These are phyloP conservation scores for Vigna nakashimae DNA, from an alignment of 306 rosid genomes.

Conservation along the genomic window DNA sequence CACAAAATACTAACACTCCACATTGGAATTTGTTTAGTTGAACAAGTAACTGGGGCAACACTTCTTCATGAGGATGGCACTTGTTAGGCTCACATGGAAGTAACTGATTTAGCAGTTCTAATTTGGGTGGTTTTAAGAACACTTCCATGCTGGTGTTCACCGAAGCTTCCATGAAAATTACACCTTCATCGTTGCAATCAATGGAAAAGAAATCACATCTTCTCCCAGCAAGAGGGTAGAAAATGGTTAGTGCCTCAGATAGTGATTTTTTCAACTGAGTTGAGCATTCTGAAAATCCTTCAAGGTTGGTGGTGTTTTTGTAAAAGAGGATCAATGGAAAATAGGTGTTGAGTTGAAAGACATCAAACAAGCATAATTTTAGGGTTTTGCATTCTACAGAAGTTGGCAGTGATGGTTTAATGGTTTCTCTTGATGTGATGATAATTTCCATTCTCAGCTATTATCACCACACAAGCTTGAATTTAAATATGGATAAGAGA, in stretches of 20 bases:
- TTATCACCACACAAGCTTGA: neutral
- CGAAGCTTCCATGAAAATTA: slow-evolving; percentile 50
- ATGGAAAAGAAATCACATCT: slow-evolving; percentile 42
- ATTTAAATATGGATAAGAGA: neutral
- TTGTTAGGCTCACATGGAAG: slow-evolving; percentile 56
- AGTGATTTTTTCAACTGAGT: slow-evolving; percentile 52
- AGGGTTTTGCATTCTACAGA: slow-evolving; percentile 21
- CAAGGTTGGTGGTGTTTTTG: too few relatives aligned
- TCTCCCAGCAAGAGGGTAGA: slow-evolving; percentile 62
- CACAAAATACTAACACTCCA: too few relatives aligned
- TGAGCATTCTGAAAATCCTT: slow-evolving; percentile 29
- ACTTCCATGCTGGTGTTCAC: slow-evolving; percentile 49
- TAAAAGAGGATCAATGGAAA: slow-evolving; percentile 30
- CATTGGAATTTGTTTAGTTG: slow-evolving; percentile 64
- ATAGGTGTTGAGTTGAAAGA: slow-evolving; percentile 48
- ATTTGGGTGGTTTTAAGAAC: slow-evolving; percentile 50
- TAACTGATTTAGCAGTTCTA: slow-evolving; percentile 44
- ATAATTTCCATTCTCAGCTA: slow-evolving; percentile 43
- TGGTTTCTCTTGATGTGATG: slow-evolving; percentile 47
- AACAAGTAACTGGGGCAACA: slow-evolving; percentile 46
- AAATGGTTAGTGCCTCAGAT: slow-evolving; percentile 41
- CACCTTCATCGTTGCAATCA: slow-evolving; percentile 57
- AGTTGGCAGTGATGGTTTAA: slow-evolving; percentile 56
- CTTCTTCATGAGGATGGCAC: slow-evolving; percentile 24
- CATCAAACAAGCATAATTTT: slow-evolving; percentile 50